These are phyloP conservation scores for Davidsoniella australis DNA, from an alignment of 2,329 filamentous ascomycete species.

Conservation along the genomic window DNA sequence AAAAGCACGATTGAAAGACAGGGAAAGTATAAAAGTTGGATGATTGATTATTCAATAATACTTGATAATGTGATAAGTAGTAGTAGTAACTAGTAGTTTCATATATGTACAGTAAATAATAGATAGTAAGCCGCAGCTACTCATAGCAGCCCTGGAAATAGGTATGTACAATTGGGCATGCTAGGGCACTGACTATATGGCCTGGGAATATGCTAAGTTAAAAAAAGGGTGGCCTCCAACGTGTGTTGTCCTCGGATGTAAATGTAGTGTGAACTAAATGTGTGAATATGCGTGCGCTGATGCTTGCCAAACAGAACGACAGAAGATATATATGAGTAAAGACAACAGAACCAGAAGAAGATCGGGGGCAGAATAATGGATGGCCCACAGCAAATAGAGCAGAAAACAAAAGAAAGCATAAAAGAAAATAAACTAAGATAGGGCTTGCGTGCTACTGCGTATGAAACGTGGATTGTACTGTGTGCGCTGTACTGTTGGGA, in stretches of 20 bases:
- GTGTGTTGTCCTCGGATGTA: no score
- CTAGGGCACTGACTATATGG: no score
- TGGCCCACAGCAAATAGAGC: background rate
- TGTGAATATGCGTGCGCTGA: background rate
- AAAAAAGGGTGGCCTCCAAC: background rate
- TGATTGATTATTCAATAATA: no score
- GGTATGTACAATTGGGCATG: no score
- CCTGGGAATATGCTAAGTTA: background rate
- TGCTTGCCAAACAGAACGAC: background rate
- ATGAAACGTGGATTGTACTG: background rate
- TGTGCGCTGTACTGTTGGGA: background rate
- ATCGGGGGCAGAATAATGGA: background rate
- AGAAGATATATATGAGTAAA: background rate
- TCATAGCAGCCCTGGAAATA: no score
- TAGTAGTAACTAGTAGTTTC: no score
- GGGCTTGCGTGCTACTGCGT: conserved; percentile 5
- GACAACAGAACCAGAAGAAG: background rate
- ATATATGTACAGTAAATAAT: no score
- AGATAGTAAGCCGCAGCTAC: background rate
- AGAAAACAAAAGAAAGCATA: background rate
- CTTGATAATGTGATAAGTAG: no score
- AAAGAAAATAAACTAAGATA: background rate
- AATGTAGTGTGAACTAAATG: background rate
- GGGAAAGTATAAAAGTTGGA: no score
- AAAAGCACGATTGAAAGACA: no score